Percentiles rank a stretch among this genome's conserved stretches.
These are phyloP conservation scores for Auriscalpium vulgare DNA, from an alignment of 768 basidiomycete species.

Conservation along the genomic window DNA sequence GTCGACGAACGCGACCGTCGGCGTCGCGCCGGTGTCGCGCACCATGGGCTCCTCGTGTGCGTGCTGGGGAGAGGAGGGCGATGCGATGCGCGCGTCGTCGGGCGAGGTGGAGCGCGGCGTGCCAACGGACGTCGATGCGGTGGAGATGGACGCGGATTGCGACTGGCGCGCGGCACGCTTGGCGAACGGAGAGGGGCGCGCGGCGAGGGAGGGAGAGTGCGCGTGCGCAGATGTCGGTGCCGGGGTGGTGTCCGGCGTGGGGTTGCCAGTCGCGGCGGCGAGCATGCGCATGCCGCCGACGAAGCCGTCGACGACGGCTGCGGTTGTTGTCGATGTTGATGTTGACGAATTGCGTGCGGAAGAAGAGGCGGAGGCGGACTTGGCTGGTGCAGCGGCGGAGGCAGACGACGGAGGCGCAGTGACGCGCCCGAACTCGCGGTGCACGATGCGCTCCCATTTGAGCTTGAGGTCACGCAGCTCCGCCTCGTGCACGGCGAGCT, in stretches of 20 bases:
- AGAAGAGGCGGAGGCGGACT: background rate
- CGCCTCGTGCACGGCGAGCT: constrained; percentile 62
- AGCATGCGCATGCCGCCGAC: constrained; percentile 62
- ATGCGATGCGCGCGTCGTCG: constrained; percentile 13
- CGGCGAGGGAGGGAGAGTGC: constrained; percentile 7
- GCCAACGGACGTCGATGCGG: constrained; percentile 19
- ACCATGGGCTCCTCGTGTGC: constrained; percentile 32
- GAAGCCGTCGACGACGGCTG: constrained; percentile 48
- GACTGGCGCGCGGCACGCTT: constrained; percentile 8
- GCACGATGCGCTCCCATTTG: constrained; percentile 78
- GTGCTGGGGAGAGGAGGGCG: constrained; percentile 10
- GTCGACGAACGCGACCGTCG: constrained; percentile 24
- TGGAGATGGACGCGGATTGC: constrained; percentile 12
- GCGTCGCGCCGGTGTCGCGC: constrained; percentile 42
- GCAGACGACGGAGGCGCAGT: constrained; percentile 16
- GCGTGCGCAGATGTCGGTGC: constrained; percentile 10
- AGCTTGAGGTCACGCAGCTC: constrained; percentile 70
- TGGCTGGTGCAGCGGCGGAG: background rate
- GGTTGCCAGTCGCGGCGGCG: constrained; percentile 34
- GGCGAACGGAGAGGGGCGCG: constrained; percentile 8
- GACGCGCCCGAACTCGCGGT: constrained; percentile 40
- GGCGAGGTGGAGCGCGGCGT: constrained; percentile 30
- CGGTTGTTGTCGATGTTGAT: constrained; percentile 11
- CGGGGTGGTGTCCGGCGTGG: constrained; percentile 20
- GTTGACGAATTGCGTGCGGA: background rate